phyloP scores from a whole-genome alignment of 345 rosid species.

The Eucalyptus grandis region DNA sequence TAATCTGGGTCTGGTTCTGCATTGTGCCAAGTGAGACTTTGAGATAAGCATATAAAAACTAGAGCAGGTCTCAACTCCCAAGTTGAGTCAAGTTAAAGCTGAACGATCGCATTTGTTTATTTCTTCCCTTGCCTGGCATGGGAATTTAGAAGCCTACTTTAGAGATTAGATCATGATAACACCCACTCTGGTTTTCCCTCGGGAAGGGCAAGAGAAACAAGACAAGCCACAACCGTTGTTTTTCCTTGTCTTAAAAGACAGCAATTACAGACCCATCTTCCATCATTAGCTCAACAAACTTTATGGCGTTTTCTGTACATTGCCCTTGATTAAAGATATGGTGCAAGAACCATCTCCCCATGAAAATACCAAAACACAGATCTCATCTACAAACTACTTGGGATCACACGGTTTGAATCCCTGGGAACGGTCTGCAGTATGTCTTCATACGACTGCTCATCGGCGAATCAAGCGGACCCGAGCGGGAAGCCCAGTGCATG shows the following conservation, averaged over 20 bases:
- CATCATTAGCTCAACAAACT: slow-evolving; percentile 13
- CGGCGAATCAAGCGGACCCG: not conserved
- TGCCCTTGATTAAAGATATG: not conserved
- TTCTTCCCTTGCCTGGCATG: not conserved
- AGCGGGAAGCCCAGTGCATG: not conserved
- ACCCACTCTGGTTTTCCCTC: not conserved
- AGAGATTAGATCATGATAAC: not conserved
- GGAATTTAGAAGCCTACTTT: not conserved
- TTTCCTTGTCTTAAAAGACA: not conserved
- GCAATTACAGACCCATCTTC: not conserved
- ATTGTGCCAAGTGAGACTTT: not conserved
- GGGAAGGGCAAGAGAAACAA: not conserved
- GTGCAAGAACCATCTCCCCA: not conserved
- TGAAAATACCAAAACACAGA: not conserved
- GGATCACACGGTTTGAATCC: not conserved
- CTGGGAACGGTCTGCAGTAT: not conserved
- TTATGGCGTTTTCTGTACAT: not conserved
- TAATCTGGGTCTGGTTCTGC: not conserved
- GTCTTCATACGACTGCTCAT: not conserved
- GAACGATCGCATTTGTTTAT: not conserved
- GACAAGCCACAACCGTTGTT: not conserved
- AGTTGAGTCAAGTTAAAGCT: not conserved
- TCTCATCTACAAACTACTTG: not conserved
- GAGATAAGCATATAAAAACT: not conserved
- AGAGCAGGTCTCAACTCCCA: not conserved